Evolutionary conservation across 2,329 filamentous ascomycete species (phyloP).

Genomic region (Penicillium hesseltinei): DNA sequence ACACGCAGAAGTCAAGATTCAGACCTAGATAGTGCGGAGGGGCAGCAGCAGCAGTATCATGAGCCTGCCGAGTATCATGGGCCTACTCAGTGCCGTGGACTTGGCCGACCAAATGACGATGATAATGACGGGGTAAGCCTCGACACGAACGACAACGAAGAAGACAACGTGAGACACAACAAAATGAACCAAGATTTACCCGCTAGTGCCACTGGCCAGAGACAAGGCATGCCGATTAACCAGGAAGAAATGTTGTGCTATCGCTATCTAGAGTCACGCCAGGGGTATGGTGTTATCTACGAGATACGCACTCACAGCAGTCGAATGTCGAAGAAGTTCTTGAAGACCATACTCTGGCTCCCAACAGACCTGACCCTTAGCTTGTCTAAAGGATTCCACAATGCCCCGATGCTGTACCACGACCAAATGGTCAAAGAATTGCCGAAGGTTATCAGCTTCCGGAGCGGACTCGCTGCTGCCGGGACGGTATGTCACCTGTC

Average conservation of each 20-base stretch:
- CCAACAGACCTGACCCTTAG: constrained; percentile 84
- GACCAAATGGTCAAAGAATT: constrained; percentile 74
- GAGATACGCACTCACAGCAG: constrained; percentile 15
- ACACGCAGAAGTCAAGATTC: neutral
- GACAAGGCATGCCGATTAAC: constrained; percentile 14
- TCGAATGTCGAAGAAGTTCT: constrained; percentile 62
- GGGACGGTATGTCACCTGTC: constrained; percentile 36
- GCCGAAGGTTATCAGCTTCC: constrained; percentile 74
- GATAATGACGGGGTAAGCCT: neutral
- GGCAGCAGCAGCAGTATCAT: neutral
- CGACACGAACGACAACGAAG: neutral
- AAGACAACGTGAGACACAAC: neutral
- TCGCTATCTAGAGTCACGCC: neutral
- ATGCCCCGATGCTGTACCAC: constrained; percentile 79
- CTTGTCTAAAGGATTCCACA: constrained; percentile 81
- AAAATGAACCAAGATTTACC: neutral
- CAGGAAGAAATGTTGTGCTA: constrained; percentile 11
- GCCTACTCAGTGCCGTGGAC: neutral
- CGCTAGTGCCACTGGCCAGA: neutral
- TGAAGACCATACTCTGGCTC: constrained; percentile 71
- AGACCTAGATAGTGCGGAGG: constrained; percentile 3
- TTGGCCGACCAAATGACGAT: neutral
- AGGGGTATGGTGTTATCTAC: neutral
- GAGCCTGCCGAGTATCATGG: neutral
- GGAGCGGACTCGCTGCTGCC: constrained; percentile 73